Conservation (phyloP, 1,139 yeast genomes). For the Pneumocystis oryctolagi region DNA sequence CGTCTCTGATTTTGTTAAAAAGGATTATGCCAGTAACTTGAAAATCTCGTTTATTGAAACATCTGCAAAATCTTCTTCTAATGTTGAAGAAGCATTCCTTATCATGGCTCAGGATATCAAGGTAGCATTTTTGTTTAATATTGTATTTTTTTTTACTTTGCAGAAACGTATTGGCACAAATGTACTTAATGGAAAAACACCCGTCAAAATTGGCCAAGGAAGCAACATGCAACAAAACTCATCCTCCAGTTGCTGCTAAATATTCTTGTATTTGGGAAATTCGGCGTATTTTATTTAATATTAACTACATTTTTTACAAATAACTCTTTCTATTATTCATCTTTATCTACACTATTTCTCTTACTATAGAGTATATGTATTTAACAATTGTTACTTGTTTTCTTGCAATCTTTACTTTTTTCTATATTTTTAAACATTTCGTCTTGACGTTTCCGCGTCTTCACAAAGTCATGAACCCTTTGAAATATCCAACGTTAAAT, state of each 20-base stretch:
- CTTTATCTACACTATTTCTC: too few relatives aligned
- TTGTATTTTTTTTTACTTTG: not conserved
- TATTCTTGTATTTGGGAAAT: not conserved
- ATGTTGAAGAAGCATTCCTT: slow-evolving; percentile 95
- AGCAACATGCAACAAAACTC: slow-evolving; percentile 61
- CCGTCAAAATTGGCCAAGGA: slow-evolving; percentile 71
- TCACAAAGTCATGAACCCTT: too few relatives aligned
- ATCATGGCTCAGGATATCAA: slow-evolving; percentile 98
- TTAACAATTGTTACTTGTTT: not conserved
- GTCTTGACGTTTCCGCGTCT: not conserved
- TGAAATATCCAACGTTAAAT: not conserved
- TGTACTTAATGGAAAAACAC: slow-evolving; percentile 44
- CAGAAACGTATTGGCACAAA: slow-evolving; percentile 64
- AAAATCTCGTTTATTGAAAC: slow-evolving; percentile 95
- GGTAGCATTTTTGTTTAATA: slow-evolving; percentile 22
- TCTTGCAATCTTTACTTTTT: not conserved
- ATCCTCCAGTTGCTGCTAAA: slow-evolving; percentile 63
- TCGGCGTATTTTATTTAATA: not conserved
- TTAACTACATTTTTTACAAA: too few relatives aligned
- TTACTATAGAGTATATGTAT: too few relatives aligned
- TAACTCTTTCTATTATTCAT: too few relatives aligned
- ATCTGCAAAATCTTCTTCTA: slow-evolving; percentile 85
- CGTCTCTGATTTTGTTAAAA: too few relatives aligned
- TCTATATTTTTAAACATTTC: not conserved
- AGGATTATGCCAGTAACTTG: slow-evolving; percentile 89